Evolutionary conservation across 164 flowering plant species (phyloP).

Genomic region (Piper longum): DNA sequence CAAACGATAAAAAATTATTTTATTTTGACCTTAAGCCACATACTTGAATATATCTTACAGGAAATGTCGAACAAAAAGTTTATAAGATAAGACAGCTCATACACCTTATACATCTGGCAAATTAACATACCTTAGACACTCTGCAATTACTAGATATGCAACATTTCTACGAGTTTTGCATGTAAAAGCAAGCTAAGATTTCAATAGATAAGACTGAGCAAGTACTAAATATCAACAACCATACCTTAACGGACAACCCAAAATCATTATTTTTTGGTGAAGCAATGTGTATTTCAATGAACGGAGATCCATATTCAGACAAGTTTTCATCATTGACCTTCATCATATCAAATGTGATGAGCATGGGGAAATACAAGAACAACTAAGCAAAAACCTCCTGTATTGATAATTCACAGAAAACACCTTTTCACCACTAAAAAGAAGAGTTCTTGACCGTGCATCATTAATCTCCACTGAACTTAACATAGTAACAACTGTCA

Average conservation of each 20-base stretch:
- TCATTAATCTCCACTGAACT: constrained; percentile 32
- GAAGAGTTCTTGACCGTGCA: constrained; percentile 22
- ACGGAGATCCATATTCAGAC: constrained; percentile 16
- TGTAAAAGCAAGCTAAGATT: too few species aligned
- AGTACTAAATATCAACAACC: not conserved
- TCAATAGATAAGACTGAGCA: not conserved
- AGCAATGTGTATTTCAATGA: constrained; percentile 31
- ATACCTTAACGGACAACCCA: constrained; percentile 51
- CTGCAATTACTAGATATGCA: not conserved
- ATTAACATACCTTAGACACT: too few species aligned
- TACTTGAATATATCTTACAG: too few species aligned
- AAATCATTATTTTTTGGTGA: constrained; percentile 21
- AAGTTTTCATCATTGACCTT: constrained; percentile 10
- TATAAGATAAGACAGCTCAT: too few species aligned
- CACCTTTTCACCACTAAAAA: constrained; percentile 40
- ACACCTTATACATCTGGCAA: not conserved
- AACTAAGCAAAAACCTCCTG: too few species aligned
- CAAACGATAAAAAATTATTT: not conserved
- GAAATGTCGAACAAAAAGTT: not conserved
- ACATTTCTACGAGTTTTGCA: too few species aligned
- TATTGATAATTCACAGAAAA: constrained; percentile 1
- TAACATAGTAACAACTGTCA: constrained; percentile 18
- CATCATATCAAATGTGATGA: constrained; percentile 15
- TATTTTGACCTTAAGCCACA: too few species aligned
- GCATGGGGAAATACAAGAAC: too few species aligned